Base-by-base conservation (phyloP, 2,329 filamentous ascomycete genomes). In the Fusarium sp. region DNA sequence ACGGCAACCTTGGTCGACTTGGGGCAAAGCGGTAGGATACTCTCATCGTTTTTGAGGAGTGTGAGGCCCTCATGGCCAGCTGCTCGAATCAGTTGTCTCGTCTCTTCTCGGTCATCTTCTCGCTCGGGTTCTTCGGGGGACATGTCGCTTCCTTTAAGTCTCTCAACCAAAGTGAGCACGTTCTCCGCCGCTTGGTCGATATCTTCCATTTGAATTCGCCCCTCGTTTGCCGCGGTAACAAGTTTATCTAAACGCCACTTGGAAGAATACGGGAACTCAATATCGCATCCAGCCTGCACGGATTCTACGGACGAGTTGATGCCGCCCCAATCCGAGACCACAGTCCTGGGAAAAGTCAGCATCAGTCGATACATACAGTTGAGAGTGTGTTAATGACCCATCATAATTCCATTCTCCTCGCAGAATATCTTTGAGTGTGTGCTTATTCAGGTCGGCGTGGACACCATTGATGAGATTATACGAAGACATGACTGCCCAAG, bases 401-500 rank as follows among this genome's bases (percentile, higher is more conserved):
- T 90, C 87, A 67, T 88, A 90, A n/a, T 81, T 80, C 89, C 88
- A 91, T 75, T 91, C 89, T 30, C 85, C 86, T 23, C 88, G 83
- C 27, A 91, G 81, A 18, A 91, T 88, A 27, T 87, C 82, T 63
- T 83, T 86, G n/a, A 91, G 78, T 0, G 85, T 85, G 59, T 86
- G 82, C 13, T 76, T 79, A 69, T 90, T 87, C 83, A 88, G 85
- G 12, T 76, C 74, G 7, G 87, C 85, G 70, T 90, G 88, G 6
- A 87, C 78, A 6, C 90, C 90, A 75, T 92, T 92, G 70, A 92
- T 79, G 31, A 90, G 81, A 71, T 92, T 92, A 74, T 92, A 92
- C 2, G 89, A 89, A 6, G 88, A 87, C 90, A 92, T 92, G 46
- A 92, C 78, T 6, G 89, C 89, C 89, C 90, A 91, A 3, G 90